phyloP scores from a whole-genome alignment of 1,284 basidiomycete species.

The Phylloboletellus chloephorus region DNA sequence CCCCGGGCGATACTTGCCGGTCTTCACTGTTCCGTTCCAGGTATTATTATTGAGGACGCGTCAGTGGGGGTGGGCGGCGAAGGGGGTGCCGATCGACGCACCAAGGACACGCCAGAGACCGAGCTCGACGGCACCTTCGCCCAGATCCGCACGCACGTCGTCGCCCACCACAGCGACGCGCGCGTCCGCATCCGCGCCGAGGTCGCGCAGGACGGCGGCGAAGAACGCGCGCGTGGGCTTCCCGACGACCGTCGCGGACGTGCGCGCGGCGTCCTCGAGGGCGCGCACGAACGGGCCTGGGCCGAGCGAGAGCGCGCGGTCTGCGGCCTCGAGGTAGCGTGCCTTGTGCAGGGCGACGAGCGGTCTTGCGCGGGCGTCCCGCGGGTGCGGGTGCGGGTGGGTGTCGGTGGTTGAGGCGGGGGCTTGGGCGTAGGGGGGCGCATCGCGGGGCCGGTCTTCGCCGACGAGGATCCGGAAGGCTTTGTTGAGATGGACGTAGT shows the following conservation, averaged over 20 bases:
- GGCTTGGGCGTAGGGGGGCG: neutral
- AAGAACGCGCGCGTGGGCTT: slow-evolving; percentile 63
- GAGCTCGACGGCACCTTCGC: slow-evolving; percentile 55
- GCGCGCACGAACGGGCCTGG: slow-evolving; percentile 66
- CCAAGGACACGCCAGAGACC: slow-evolving; percentile 63
- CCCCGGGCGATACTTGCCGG: slow-evolving; percentile 58
- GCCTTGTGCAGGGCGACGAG: slow-evolving; percentile 58
- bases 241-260: slow-evolving; percentile 53
- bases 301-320: slow-evolving; percentile 54
- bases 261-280: slow-evolving; percentile 51
- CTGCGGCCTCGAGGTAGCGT: slow-evolving; percentile 41
- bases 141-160: slow-evolving; percentile 61
- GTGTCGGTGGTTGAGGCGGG: neutral
- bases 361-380: slow-evolving; percentile 21
- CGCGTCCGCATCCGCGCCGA: slow-evolving; percentile 30
- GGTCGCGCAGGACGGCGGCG: slow-evolving; percentile 47
- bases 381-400: neutral
- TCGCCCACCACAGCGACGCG: slow-evolving; percentile 59
- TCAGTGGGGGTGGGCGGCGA: neutral
- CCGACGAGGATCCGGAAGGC: slow-evolving; percentile 60
- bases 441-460: slow-evolving; percentile 10
- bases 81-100: slow-evolving; percentile 5
- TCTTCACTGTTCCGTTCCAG: slow-evolving; percentile 40
- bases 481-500: slow-evolving; percentile 54
- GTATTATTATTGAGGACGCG: neutral